These are phyloP conservation scores for Candida montana DNA, from an alignment of 805 yeast genomes.

Conservation along the genomic window DNA sequence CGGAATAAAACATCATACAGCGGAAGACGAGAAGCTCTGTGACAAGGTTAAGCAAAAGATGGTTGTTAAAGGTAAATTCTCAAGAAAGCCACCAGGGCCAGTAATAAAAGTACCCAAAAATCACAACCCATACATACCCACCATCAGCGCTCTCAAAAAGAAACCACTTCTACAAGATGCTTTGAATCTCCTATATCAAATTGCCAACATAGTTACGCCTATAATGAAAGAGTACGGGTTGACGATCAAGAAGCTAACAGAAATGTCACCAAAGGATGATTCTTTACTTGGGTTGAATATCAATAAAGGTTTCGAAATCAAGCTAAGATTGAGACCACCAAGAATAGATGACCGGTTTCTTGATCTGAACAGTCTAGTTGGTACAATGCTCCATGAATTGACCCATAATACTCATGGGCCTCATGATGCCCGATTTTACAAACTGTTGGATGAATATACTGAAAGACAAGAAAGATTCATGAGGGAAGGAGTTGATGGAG, in stretches of 20 bases:
- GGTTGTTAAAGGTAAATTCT: constrained; percentile 20
- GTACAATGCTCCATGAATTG: constrained; percentile 84
- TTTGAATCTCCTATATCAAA: constrained; percentile 53
- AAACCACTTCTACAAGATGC: constrained; percentile 47
- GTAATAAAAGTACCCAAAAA: constrained; percentile 20
- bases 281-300: constrained; percentile 76
- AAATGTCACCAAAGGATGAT: constrained; percentile 71
- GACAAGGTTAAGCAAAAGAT: constrained; percentile 6
- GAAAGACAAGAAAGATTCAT: constrained; percentile 33
- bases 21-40: too few species aligned
- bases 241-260: constrained; percentile 64
- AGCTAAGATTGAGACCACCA: constrained; percentile 62
- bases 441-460: constrained; percentile 52
- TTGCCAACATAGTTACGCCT: constrained; percentile 71
- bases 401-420: constrained; percentile 78
- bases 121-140: constrained; percentile 25
- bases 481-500: constrained; percentile 27
- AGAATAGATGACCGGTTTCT: constrained; percentile 47
- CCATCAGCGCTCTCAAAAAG: constrained; percentile 42
- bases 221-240: constrained; percentile 64
- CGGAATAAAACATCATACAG: too few species aligned
- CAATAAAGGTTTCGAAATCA: constrained; percentile 67
- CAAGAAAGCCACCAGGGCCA: constrained; percentile 13
- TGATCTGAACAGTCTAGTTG: constrained; percentile 62
- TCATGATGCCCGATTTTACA: constrained; percentile 70